Conservation (phyloP, 2,329 filamentous ascomycete genomes). For the Albophoma yamanashiensis region DNA sequence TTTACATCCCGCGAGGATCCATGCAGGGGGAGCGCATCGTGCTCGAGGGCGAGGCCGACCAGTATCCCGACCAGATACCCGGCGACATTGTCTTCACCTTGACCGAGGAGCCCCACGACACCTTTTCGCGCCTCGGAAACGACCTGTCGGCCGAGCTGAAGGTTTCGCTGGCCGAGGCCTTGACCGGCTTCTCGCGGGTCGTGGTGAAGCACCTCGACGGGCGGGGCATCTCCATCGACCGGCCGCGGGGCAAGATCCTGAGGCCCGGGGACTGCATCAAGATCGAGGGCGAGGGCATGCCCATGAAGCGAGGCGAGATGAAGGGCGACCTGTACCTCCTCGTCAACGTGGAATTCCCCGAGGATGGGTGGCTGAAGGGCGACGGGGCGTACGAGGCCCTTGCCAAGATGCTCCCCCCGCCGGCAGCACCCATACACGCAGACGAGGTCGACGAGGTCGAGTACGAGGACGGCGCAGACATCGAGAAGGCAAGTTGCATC, state of each 20-base stretch:
- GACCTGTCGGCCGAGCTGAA: slow-evolving; percentile 77
- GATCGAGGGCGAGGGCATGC: slow-evolving; percentile 88
- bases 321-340: slow-evolving; percentile 83
- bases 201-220: slow-evolving; percentile 91
- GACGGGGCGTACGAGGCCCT: slow-evolving; percentile 62
- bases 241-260: slow-evolving; percentile 72
- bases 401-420: slow-evolving; percentile 63
- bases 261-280: slow-evolving; percentile 78
- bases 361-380: slow-evolving; percentile 70
- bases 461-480: slow-evolving; percentile 71
- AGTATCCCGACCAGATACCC: slow-evolving; percentile 76
- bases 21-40: slow-evolving; percentile 83
- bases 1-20: slow-evolving; percentile 86
- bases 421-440: slow-evolving; percentile 48
- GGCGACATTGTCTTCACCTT: slow-evolving; percentile 91
- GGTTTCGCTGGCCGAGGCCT: slow-evolving; percentile 71
- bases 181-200: slow-evolving; percentile 82
- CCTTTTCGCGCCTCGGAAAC: slow-evolving; percentile 72
- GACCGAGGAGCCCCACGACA: slow-evolving; percentile 68
- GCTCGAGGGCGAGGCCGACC: slow-evolving; percentile 87
- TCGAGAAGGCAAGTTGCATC: slow-evolving; percentile 58
- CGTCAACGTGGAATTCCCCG: slow-evolving; percentile 80
- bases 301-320: slow-evolving; percentile 70
- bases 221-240: slow-evolving; percentile 71
- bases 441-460: slow-evolving; percentile 80